A percentile compares a stretch with the other conserved stretches of the same genome.
Conservation (phyloP, 345 rosid species). For the Turritis glabra region DNA sequence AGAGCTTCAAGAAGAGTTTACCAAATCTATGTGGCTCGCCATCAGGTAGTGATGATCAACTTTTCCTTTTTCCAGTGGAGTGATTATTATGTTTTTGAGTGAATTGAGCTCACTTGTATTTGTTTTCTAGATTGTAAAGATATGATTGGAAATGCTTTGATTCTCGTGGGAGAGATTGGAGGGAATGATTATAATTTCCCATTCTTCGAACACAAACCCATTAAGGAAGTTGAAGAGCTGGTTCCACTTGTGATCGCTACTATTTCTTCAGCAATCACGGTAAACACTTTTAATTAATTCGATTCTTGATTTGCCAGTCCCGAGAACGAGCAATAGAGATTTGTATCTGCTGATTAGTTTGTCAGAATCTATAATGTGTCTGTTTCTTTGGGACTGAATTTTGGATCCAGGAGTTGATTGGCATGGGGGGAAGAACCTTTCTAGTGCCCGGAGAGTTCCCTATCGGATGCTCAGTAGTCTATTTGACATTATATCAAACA, state of each 20-base stretch:
- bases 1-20: conserved; percentile 42
- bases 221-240: conserved; percentile 29
- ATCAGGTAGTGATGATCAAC: conserved; percentile 22
- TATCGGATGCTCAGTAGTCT: conserved; percentile 41
- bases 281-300: conserved; percentile 9
- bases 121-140: conserved; percentile 33
- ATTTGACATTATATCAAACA: conserved; percentile 37
- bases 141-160: conserved; percentile 40
- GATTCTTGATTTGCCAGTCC: not conserved
- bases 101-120: not conserved
- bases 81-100: not conserved
- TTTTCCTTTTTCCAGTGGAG: not conserved
- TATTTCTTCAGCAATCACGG: conserved; percentile 45
- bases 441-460: conserved; percentile 52
- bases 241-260: conserved; percentile 43
- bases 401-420: conserved; percentile 44
- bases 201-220: conserved; percentile 8
- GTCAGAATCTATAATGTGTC: not conserved
- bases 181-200: conserved; percentile 51
- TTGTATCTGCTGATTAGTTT: not conserved
- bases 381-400: not conserved
- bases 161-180: conserved; percentile 65
- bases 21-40: conserved; percentile 41
- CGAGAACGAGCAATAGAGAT: not conserved
- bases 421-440: conserved; percentile 46